Evolutionary conservation across 495 filamentous ascomycete species (phyloP).

Genomic region (Lasiosphaeris hirsuta): DNA sequence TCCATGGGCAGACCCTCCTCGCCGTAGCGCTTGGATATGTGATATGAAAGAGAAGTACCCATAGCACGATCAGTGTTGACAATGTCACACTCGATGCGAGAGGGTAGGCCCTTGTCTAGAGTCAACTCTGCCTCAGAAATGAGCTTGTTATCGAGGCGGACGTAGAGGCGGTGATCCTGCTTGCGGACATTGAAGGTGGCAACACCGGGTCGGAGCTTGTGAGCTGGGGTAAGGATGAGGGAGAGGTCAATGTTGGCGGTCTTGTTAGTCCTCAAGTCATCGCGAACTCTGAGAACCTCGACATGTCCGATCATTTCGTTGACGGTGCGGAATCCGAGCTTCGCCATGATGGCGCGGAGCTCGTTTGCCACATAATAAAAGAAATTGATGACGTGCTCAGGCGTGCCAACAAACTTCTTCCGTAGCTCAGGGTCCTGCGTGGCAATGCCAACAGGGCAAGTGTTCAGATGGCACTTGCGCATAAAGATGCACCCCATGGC

Average conservation of each 20-base stretch:
- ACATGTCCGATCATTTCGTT: constrained; percentile 99
- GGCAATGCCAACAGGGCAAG: constrained; percentile 94
- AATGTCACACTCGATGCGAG: constrained; percentile 94
- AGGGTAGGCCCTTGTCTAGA: constrained; percentile 91
- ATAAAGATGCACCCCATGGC: constrained; percentile 98
- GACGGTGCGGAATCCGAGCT: constrained; percentile 87
- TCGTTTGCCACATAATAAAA: constrained; percentile 99
- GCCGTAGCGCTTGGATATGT: constrained; percentile 89
- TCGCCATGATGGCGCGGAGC: constrained; percentile 97
- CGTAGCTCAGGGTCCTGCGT: constrained; percentile 94
- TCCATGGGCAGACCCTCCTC: constrained; percentile 89
- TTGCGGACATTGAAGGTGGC: constrained; percentile 99
- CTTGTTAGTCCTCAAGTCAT: constrained; percentile 85
- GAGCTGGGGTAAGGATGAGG: constrained; percentile 92
- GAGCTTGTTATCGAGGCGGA: constrained; percentile 95
- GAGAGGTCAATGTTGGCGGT: constrained; percentile 93
- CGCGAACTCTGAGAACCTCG: constrained; percentile 80
- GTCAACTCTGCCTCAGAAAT: constrained; percentile 97
- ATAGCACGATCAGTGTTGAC: constrained; percentile 97
- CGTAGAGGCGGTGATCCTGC: constrained; percentile 92
- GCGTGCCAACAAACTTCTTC: constrained; percentile 91
- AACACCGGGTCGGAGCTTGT: constrained; percentile 93
- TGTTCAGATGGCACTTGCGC: constrained; percentile 73
- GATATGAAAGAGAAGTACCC: constrained; percentile 94
- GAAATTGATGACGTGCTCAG: constrained; percentile 99